Conservation (phyloP, 495 filamentous ascomycete species). For the Penicillium mononematosum region DNA sequence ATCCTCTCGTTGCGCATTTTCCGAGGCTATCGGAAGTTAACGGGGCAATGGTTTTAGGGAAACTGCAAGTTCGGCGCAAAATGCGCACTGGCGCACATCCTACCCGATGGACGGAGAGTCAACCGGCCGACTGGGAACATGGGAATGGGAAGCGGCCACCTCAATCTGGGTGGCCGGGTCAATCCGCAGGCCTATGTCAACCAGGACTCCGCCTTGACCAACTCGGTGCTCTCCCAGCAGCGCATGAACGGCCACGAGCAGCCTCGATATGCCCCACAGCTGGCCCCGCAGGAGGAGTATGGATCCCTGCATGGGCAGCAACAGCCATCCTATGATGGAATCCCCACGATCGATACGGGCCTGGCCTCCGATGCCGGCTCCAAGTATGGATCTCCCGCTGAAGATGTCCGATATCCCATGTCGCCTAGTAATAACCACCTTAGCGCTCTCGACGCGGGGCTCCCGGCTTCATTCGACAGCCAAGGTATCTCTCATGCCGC, state of each 20-base stretch:
- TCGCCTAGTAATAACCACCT: conserved; percentile 67
- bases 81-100: conserved; percentile 92
- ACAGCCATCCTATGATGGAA: conserved; percentile 47
- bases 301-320: conserved; percentile 46
- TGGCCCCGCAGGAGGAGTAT: conserved; percentile 42
- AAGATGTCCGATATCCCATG: conserved; percentile 66
- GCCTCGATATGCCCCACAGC: conserved; percentile 40
- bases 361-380: conserved; percentile 74
- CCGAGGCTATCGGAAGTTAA: conserved; percentile 9
- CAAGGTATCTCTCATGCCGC: conserved; percentile 92
- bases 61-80: conserved; percentile 99
- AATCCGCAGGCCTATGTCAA: conserved; percentile 64
- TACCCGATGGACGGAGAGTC: conserved; percentile 88
- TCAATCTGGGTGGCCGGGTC: conserved; percentile 69
- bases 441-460: conserved; percentile 87
- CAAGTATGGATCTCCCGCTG: conserved; percentile 83
- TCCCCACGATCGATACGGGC: conserved; percentile 78
- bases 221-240: conserved; percentile 77
- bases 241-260: conserved; percentile 47
- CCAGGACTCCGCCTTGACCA: conserved; percentile 75
- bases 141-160: conserved; percentile 50
- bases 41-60: conserved; percentile 54
- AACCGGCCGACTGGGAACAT: conserved; percentile 58
- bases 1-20: neutral
- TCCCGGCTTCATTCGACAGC: conserved; percentile 95